Evolutionary conservation across 2,329 filamentous ascomycete species (phyloP), one percentile per base, ranked within the genome.

Genomic region (Penicillium sp.): DNA sequence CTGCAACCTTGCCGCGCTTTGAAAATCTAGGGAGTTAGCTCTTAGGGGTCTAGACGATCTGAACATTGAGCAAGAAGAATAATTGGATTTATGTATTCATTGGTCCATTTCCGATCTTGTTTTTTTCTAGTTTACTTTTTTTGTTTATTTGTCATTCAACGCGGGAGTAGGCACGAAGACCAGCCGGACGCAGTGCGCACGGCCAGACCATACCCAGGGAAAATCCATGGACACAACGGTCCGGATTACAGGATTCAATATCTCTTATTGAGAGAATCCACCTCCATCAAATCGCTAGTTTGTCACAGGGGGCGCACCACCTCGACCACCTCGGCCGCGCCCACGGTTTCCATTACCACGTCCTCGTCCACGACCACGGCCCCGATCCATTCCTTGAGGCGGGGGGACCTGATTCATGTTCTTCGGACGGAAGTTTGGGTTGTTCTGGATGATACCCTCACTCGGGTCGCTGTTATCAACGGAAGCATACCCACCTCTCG

Each of bases 351-450:
- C 71, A 62, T 72, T 73, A 61, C 77, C 73, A 48, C 75, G 70
- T 37, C 75, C 74, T 37, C 74, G 68, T 26, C 77, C 76, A 58
- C 73, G 72, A 45, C 76, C 73, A 55, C 74, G 71, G 28, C 78
- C 71, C n/a, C 65, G 67, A 40, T 79, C 76, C 35, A 82, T 60
- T 45, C 61, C 71, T 45, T 77, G 70, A 4, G 81, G 81, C 13
- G 81, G 81, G 6, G 84, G 83, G 6, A 84, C 83, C 57, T 80
- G 80, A 42, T 75, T 75, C 68, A 84, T 84, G 69, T 77, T 80
- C 65, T 84, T 82, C 4, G 84, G 83, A 30, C 79, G 78, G 75
- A 87, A 87, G 54, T 81, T 79, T 1, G 82, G 83, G 69, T 86
- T 87, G 68, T 83, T 81, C 58, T 78, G 73, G 16, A 86, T 70